Evolutionary conservation across 2,329 filamentous ascomycete species (phyloP).

Genomic region (Aspergillus fumigatiaffinis): DNA sequence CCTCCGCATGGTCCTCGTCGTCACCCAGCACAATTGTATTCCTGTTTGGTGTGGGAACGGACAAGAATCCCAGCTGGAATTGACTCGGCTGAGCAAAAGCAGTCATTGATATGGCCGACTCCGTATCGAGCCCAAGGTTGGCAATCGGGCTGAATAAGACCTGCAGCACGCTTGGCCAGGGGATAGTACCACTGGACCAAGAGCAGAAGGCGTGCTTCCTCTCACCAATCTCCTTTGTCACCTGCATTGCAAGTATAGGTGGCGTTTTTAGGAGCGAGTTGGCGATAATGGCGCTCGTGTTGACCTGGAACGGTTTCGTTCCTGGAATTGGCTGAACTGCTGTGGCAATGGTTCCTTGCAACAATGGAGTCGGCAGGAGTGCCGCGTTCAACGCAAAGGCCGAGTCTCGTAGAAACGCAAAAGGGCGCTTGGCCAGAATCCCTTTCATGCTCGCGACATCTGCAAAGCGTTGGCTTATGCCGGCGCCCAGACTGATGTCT

Average conservation of each 20-base stretch:
- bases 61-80: conserved; percentile 33
- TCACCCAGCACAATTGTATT: conserved; percentile 10
- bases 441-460: conserved; percentile 24
- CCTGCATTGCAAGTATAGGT: conserved; percentile 30
- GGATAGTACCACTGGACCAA: conserved; percentile 36
- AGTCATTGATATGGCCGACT: conserved; percentile 11
- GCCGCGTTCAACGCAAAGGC: conserved; percentile 23
- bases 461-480: conserved; percentile 26
- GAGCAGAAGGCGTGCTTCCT: conserved; percentile 29
- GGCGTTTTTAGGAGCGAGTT: conserved; percentile 23
- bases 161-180: conserved; percentile 30
- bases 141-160: conserved; percentile 21
- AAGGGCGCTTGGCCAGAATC: conserved; percentile 23
- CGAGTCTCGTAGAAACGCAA: conserved; percentile 32
- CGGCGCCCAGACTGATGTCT: conserved; percentile 31
- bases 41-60: conserved; percentile 19
- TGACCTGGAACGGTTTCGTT: conserved; percentile 31
- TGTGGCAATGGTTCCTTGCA: conserved; percentile 29
- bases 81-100: conserved; percentile 23
- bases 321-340: conserved; percentile 28
- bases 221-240: conserved; percentile 28
- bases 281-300: conserved; percentile 25
- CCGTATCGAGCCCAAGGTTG: conserved; percentile 20
- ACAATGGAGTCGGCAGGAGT: conserved; percentile 28
- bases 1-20: conserved; percentile 22